Conservation (phyloP, 805 yeast species). For the Suhomyces pyralidae region DNA sequence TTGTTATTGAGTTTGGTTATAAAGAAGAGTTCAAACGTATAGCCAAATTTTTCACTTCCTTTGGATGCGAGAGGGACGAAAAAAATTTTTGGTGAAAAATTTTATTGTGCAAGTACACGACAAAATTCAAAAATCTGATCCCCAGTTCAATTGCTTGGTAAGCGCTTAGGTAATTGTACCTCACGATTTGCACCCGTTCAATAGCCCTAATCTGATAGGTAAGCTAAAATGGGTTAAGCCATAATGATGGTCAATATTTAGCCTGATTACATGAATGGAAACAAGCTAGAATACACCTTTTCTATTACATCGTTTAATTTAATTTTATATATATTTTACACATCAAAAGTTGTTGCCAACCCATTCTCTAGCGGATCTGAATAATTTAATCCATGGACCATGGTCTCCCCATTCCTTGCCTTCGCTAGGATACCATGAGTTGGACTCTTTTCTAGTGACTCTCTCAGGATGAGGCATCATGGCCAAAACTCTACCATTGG, state of each 20-base stretch:
- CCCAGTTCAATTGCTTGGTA: neutral
- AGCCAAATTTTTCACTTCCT: neutral
- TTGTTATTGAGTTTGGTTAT: constrained; percentile 10
- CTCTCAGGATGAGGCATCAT: constrained; percentile 99
- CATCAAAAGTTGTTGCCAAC: constrained; percentile 48
- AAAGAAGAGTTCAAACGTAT: neutral
- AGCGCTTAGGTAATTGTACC: neutral
- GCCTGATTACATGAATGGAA: no score
- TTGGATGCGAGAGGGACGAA: neutral
- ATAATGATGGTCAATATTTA: neutral
- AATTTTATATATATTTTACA: neutral
- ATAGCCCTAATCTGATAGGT: neutral
- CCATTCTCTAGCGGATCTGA: constrained; percentile 93
- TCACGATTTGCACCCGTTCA: neutral
- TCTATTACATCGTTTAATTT: neutral
- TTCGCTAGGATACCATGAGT: constrained; percentile 80
- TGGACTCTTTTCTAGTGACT: constrained; percentile 79
- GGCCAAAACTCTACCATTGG: constrained; percentile 92
- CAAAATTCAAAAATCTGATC: neutral
- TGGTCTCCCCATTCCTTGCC: constrained; percentile 70
- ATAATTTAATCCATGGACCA: constrained; percentile 95
- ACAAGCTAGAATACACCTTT: neutral
- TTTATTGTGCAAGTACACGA: constrained; percentile 2
- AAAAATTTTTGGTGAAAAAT: constrained; percentile 1
- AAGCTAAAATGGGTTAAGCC: neutral